Conservation (phyloP, 2,329 filamentous ascomycete species). For the Blumeria graminis region DNA sequence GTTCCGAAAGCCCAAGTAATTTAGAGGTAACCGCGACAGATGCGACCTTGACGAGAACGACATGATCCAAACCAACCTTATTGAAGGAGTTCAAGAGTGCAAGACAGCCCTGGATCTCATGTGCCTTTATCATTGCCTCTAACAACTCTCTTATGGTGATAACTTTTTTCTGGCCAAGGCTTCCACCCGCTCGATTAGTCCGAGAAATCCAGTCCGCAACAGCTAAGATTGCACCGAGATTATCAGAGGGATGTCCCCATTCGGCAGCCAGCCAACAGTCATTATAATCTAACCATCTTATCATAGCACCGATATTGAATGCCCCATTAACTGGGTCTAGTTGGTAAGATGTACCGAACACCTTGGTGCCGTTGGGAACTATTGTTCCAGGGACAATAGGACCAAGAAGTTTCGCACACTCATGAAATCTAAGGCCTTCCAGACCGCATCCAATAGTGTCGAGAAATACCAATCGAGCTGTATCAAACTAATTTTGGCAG, state of each 20-base stretch:
- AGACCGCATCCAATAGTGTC: conserved; percentile 94
- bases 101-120: conserved; percentile 94
- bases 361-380: conserved; percentile 76
- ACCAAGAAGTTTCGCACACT: conserved; percentile 85
- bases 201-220: conserved; percentile 95
- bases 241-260: conserved; percentile 97
- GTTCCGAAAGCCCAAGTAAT: conserved; percentile 73
- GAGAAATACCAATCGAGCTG: conserved; percentile 85
- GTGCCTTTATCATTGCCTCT: conserved; percentile 96
- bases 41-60: conserved; percentile 93
- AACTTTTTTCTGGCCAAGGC: conserved; percentile 69
- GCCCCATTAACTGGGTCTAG: conserved; percentile 88
- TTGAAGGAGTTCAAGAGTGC: conserved; percentile 97
- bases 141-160: conserved; percentile 77
- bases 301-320: conserved; percentile 98
- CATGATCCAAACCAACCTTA: conserved; percentile 94
- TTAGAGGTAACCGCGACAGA: conserved; percentile 84
- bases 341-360: conserved; percentile 80
- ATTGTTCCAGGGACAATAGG: conserved; percentile 74
- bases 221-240: conserved; percentile 85
- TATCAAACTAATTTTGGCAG: conserved; percentile 46
- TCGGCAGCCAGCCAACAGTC: conserved; percentile 98
- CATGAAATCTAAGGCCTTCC: conserved; percentile 82
- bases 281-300: conserved; percentile 98
- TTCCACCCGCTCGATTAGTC: conserved; percentile 52